Percentiles rank a stretch among this genome's conserved stretches.
phyloP scores from a whole-genome alignment of 495 filamentous ascomycete species.

The Echria macrotheca region DNA sequence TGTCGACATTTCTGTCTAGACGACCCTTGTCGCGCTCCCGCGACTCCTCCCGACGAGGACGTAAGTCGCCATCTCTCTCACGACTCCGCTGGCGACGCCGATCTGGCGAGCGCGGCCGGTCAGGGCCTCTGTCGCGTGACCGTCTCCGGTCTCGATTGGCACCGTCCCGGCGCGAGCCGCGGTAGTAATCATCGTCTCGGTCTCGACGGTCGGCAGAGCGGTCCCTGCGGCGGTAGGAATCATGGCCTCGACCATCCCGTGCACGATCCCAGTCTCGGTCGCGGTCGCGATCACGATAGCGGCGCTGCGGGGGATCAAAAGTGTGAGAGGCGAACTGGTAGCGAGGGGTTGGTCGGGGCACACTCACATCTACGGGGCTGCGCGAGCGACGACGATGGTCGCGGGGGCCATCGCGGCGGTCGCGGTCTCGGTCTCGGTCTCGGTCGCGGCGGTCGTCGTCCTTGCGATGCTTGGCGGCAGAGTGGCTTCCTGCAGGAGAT shows the following conservation, averaged over 20 bases:
- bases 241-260: conserved; percentile 54
- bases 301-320: conserved; percentile 42
- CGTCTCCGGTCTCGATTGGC: conserved; percentile 39
- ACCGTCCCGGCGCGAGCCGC: conserved; percentile 45
- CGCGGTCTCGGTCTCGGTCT: conserved; percentile 61
- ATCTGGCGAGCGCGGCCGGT: conserved; percentile 36
- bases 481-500: conserved; percentile 90
- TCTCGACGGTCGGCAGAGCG: conserved; percentile 70
- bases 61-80: conserved; percentile 61
- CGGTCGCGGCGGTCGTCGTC: conserved; percentile 73
- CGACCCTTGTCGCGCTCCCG: conserved; percentile 63
- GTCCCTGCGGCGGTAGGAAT: conserved; percentile 64
- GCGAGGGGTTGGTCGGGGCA: not conserved
- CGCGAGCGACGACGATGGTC: conserved; percentile 65
- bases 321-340: conserved; percentile 26
- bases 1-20: conserved; percentile 49
- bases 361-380: conserved; percentile 63
- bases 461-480: conserved; percentile 64
- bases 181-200: conserved; percentile 64
- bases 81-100: conserved; percentile 47
- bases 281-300: conserved; percentile 43
- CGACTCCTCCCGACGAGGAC: conserved; percentile 74
- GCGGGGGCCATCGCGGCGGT: conserved; percentile 44
- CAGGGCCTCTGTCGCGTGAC: conserved; percentile 59
- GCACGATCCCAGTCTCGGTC: conserved; percentile 44